phyloP scores from a whole-genome alignment of 1,284 basidiomycete species.

The Sporisorium iseilematis-ciliati region DNA sequence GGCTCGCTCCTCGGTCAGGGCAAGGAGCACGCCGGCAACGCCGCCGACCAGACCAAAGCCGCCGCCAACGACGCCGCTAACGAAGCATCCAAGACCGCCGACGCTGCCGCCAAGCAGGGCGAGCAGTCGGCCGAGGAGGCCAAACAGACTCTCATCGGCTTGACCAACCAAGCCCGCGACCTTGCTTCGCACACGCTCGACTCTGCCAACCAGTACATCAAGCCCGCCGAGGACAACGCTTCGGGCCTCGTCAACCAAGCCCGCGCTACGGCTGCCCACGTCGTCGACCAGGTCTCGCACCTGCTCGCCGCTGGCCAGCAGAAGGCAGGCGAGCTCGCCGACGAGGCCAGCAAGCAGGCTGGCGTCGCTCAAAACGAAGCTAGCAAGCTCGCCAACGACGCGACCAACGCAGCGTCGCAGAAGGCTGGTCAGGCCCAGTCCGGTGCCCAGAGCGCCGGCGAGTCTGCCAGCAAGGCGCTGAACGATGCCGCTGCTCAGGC shows the following conservation, averaged over 20 bases:
- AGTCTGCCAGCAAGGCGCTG: conserved; percentile 44
- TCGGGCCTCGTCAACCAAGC: conserved; percentile 47
- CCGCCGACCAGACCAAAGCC: conserved; percentile 47
- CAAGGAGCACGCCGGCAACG: conserved; percentile 36
- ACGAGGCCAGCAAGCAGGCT: conserved; percentile 46
- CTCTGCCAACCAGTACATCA: conserved; percentile 60
- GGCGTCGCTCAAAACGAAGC: conserved; percentile 21
- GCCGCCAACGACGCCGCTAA: conserved; percentile 52
- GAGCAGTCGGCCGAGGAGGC: conserved; percentile 51
- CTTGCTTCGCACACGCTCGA: conserved; percentile 54
- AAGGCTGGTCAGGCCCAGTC: conserved; percentile 35
- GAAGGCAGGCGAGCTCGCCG: conserved; percentile 47
- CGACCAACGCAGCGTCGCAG: conserved; percentile 27
- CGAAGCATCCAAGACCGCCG: conserved; percentile 38
- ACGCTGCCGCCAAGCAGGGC: conserved; percentile 49
- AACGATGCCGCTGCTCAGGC: conserved; percentile 51
- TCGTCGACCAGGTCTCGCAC: conserved; percentile 48
- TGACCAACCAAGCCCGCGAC: conserved; percentile 56
- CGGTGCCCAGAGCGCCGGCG: conserved; percentile 26
- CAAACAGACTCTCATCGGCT: conserved; percentile 48
- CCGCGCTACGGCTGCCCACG: conserved; percentile 40
- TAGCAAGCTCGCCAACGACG: conserved; percentile 24
- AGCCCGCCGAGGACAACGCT: conserved; percentile 48
- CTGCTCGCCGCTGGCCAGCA: conserved; percentile 42
- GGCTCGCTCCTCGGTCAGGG: conserved; percentile 49